Percentiles rank a stretch among this genome's conserved stretches.
Conservation (phyloP, 352 stramenopile species). For the Globisporangium nodosum region DNA sequence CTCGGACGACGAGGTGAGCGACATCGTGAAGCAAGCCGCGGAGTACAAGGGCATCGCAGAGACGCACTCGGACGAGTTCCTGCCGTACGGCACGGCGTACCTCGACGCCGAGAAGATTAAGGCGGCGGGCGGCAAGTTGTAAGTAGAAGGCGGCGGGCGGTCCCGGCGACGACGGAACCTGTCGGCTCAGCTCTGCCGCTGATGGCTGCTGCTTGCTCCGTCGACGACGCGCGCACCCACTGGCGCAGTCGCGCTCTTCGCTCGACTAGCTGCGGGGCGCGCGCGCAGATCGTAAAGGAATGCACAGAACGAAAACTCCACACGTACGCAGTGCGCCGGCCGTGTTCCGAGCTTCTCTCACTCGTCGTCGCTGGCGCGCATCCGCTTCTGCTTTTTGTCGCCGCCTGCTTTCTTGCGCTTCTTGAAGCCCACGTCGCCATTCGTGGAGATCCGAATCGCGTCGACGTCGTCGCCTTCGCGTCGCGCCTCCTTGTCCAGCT, state of each 20-base stretch:
- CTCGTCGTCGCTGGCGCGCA: slow-evolving; percentile 55
- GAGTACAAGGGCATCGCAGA: slow-evolving; percentile 83
- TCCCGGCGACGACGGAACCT: neutral
- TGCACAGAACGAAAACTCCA: slow-evolving; percentile 9
- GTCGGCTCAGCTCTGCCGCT: neutral
- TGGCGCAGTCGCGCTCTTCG: no score
- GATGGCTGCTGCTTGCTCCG: no score
- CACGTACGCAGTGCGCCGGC: neutral
- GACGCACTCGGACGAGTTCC: slow-evolving; percentile 88
- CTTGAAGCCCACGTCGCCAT: slow-evolving; percentile 67
- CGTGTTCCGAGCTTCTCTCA: slow-evolving; percentile 4
- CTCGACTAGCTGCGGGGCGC: no score
- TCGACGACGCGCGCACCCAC: no score
- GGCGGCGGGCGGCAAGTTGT: slow-evolving; percentile 69
- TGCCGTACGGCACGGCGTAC: slow-evolving; percentile 87
- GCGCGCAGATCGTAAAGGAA: slow-evolving; percentile 9
- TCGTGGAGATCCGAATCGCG: slow-evolving; percentile 44
- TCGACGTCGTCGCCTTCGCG: neutral
- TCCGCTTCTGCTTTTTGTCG: slow-evolving; percentile 60
- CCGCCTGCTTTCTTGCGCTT: slow-evolving; percentile 32
- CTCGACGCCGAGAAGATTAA: slow-evolving; percentile 87
- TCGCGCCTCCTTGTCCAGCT: slow-evolving; percentile 33
- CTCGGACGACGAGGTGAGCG: slow-evolving; percentile 89
- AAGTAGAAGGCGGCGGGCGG: slow-evolving; percentile 22
- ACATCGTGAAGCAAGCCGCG: slow-evolving; percentile 81